Evolutionary conservation across 2,329 filamentous ascomycete genomes (phyloP).

Genomic region (Colletotrichum truncatum): DNA sequence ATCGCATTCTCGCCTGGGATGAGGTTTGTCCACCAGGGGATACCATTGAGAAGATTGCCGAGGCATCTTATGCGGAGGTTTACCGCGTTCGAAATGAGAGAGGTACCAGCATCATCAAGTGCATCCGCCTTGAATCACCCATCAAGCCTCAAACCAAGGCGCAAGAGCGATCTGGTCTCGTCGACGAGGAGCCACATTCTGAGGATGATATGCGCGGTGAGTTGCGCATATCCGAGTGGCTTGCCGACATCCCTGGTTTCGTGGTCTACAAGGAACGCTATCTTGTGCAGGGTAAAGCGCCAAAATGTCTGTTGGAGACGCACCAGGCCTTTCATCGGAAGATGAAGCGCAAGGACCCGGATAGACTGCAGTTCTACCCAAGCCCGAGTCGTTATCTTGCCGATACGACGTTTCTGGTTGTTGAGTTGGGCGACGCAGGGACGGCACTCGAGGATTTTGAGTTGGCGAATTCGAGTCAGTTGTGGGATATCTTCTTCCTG

Average conservation of each 20-base stretch:
- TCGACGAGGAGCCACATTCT: slow-evolving; percentile 67
- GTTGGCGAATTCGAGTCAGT: slow-evolving; percentile 56
- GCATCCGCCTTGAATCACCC: slow-evolving; percentile 67
- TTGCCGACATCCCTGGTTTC: slow-evolving; percentile 72
- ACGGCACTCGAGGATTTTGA: slow-evolving; percentile 66
- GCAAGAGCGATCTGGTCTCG: slow-evolving; percentile 61
- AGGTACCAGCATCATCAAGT: slow-evolving; percentile 72
- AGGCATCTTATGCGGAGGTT: slow-evolving; percentile 73
- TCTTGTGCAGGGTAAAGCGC: slow-evolving; percentile 64
- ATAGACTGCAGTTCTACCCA: slow-evolving; percentile 68
- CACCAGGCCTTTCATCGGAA: slow-evolving; percentile 66
- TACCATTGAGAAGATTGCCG: slow-evolving; percentile 69
- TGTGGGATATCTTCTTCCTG: slow-evolving; percentile 72
- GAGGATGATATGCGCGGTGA: slow-evolving; percentile 66
- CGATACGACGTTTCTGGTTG: slow-evolving; percentile 66
- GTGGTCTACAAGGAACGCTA: slow-evolving; percentile 73
- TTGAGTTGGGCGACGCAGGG: slow-evolving; percentile 72
- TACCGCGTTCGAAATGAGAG: slow-evolving; percentile 68
- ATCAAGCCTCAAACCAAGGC: slow-evolving; percentile 67
- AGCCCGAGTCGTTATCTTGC: slow-evolving; percentile 68
- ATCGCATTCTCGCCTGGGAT: slow-evolving; percentile 62
- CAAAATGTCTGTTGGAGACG: slow-evolving; percentile 64
- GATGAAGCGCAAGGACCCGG: slow-evolving; percentile 64
- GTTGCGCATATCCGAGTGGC: slow-evolving; percentile 69
- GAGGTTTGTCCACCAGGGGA: slow-evolving; percentile 65